Percentiles rank a stretch among this genome's conserved stretches.
Evolutionary conservation across 2,329 filamentous ascomycete species (phyloP).

Genomic region (Neonectria hederae): DNA sequence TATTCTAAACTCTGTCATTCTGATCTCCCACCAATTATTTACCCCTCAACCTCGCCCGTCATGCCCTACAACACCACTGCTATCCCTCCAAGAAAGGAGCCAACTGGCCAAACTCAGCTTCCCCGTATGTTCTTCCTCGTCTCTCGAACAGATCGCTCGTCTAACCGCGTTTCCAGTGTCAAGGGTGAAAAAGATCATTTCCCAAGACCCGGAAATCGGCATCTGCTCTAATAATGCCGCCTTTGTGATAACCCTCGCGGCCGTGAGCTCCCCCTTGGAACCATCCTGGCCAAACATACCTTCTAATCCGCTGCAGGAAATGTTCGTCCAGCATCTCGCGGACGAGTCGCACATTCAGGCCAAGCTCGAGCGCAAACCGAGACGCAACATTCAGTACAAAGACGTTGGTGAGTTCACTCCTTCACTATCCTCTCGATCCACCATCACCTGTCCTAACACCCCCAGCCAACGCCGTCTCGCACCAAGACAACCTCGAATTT

Average conservation of each 20-base stretch:
- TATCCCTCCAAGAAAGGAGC: slow-evolving; percentile 81
- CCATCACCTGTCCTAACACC: slow-evolving; percentile 17
- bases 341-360: slow-evolving; percentile 87
- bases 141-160: slow-evolving; percentile 17
- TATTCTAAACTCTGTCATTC: neutral
- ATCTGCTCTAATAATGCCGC: slow-evolving; percentile 93
- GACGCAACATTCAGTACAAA: slow-evolving; percentile 94
- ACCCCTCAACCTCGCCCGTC: slow-evolving; percentile 19
- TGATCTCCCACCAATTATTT: neutral
- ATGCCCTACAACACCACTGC: slow-evolving; percentile 95
- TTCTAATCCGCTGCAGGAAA: slow-evolving; percentile 68
- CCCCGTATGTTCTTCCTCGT: slow-evolving; percentile 71
- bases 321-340: slow-evolving; percentile 94
- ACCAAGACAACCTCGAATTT: slow-evolving; percentile 95
- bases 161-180: slow-evolving; percentile 69
- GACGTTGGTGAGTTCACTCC: slow-evolving; percentile 75
- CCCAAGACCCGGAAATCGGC: slow-evolving; percentile 83
- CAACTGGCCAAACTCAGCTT: slow-evolving; percentile 84
- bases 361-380: slow-evolving; percentile 89
- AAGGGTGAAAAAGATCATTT: slow-evolving; percentile 94
- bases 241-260: slow-evolving; percentile 91
- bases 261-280: slow-evolving; percentile 59
- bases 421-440: neutral
- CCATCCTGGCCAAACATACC: neutral
- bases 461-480: slow-evolving; percentile 82